phyloP scores from a whole-genome alignment of 345 rosid species.

The Camelina laxa region DNA sequence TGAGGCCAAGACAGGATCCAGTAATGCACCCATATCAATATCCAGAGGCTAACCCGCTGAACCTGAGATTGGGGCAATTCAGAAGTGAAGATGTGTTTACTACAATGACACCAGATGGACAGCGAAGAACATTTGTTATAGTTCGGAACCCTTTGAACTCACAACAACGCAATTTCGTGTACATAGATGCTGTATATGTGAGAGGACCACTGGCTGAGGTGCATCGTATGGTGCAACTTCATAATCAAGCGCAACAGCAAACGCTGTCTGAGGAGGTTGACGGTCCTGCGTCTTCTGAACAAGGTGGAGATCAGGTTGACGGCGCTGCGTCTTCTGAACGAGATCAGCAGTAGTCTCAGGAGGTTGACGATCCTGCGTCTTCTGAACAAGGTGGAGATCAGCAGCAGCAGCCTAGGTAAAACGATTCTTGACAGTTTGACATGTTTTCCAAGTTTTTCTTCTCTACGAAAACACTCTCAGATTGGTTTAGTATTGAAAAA shows the following conservation, averaged over 20 bases:
- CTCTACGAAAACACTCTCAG: neutral
- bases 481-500: neutral
- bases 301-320: too few relatives aligned
- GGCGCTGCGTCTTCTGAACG: neutral
- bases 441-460: neutral
- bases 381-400: neutral
- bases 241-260: neutral
- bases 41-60: neutral
- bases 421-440: neutral
- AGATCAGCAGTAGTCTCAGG: slow-evolving; percentile 5
- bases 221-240: neutral
- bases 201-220: neutral
- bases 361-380: neutral
- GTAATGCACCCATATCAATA: neutral
- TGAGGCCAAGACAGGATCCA: neutral
- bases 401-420: neutral
- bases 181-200: neutral
- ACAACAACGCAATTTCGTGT: neutral
- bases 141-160: neutral
- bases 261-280: neutral
- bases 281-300: neutral
- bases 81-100: neutral
- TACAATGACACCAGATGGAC: neutral
- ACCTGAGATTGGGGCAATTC: neutral
- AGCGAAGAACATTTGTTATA: neutral